These are phyloP conservation scores for Zarea fungicola DNA, from an alignment of 2,329 filamentous ascomycete species.

Conservation along the genomic window DNA sequence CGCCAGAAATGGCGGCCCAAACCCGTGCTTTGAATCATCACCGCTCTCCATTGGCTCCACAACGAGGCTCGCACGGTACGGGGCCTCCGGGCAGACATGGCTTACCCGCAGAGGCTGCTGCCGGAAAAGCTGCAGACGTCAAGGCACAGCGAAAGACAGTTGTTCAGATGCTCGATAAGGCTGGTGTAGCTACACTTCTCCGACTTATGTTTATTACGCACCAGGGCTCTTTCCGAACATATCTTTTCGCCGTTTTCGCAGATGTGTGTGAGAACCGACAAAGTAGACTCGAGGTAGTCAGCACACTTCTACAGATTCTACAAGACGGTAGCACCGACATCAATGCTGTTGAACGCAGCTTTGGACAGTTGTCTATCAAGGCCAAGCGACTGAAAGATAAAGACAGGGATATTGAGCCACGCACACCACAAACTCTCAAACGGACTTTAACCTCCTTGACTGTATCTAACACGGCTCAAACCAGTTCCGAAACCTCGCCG, in stretches of 20 bases:
- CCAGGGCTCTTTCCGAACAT: constrained; percentile 76
- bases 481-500: constrained; percentile 84
- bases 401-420: constrained; percentile 52
- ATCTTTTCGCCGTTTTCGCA: constrained; percentile 80
- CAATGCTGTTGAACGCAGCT: constrained; percentile 90
- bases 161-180: constrained; percentile 95
- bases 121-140: constrained; percentile 43
- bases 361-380: constrained; percentile 84
- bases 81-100: constrained; percentile 23
- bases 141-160: constrained; percentile 74
- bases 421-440: constrained; percentile 77
- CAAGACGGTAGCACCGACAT: constrained; percentile 94
- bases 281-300: constrained; percentile 89
- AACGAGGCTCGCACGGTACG: constrained; percentile 26
- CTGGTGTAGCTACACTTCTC: constrained; percentile 89
- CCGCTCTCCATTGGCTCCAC: constrained; percentile 21
- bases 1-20: constrained; percentile 80
- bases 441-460: constrained; percentile 61
- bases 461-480: constrained; percentile 39
- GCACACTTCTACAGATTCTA: constrained; percentile 83
- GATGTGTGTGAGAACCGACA: constrained; percentile 96
- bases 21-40: constrained; percentile 63
- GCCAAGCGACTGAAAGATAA: constrained; percentile 74
- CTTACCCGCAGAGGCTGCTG: constrained; percentile 14
- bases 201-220: constrained; percentile 98